A percentile compares a stretch with the other conserved stretches of the same genome.
Evolutionary conservation across 129 eudicot genomes (phyloP).

Genomic region (Saussurea involucrata): DNA sequence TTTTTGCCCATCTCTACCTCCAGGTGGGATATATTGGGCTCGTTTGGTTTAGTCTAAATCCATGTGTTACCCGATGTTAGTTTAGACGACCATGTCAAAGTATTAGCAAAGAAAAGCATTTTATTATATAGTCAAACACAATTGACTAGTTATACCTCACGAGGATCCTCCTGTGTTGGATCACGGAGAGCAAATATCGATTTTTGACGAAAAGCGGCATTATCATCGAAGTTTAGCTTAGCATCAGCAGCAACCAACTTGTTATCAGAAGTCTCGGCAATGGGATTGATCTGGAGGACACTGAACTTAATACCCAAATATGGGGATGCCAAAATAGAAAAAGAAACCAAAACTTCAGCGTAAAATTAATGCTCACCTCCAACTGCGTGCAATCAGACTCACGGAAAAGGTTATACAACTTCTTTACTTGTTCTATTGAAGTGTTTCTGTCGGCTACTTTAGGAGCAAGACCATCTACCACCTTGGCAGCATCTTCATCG

Average conservation of each 20-base stretch:
- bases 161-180: conserved; percentile 98
- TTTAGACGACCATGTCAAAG: conserved; percentile 5
- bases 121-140: neutral
- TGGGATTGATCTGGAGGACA: conserved; percentile 72
- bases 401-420: conserved; percentile 80
- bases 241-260: conserved; percentile 96
- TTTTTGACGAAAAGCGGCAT: conserved; percentile 93
- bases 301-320: conserved; percentile 5
- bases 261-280: conserved; percentile 94
- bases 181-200: conserved; percentile 86
- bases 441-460: conserved; percentile 73
- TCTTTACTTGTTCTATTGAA: conserved; percentile 95
- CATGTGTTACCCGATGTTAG: neutral
- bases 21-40: too few relatives aligned
- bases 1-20: too few relatives aligned
- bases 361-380: conserved; percentile 50
- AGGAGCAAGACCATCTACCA: conserved; percentile 94
- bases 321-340: neutral
- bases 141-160: conserved; percentile 57
- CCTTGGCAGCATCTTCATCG: conserved; percentile 98
- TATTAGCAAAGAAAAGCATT: conserved; percentile 4
- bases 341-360: neutral
- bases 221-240: conserved; percentile 90
- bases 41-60: too few relatives aligned
- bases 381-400: conserved; percentile 85